These are phyloP conservation scores for Gamsiella multidivaricata DNA, from an alignment of 192 early-diverging fungal species.

Conservation along the genomic window DNA sequence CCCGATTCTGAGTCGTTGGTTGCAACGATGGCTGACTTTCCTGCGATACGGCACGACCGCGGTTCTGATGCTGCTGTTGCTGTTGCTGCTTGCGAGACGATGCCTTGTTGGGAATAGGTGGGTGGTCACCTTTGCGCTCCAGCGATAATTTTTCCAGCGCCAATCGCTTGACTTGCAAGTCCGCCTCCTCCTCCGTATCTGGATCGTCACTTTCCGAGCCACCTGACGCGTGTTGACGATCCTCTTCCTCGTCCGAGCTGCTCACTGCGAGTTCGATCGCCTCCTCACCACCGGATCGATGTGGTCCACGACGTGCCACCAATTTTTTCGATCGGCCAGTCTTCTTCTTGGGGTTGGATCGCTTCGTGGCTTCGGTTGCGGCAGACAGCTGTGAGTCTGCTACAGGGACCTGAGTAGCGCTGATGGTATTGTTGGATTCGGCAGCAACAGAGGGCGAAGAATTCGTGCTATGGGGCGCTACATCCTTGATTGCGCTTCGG, in stretches of 20 bases:
- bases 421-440: background rate
- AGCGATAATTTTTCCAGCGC: conserved; percentile 49
- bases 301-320: conserved; percentile 43
- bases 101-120: background rate
- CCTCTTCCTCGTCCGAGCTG: conserved; percentile 44
- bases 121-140: conserved; percentile 33
- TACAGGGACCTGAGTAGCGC: background rate
- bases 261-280: conserved; percentile 41
- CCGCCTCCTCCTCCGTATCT: conserved; percentile 49
- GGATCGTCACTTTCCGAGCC: conserved; percentile 36
- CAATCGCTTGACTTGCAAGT: conserved; percentile 40
- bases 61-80: conserved; percentile 5
- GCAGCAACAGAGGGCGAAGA: background rate
- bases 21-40: conserved; percentile 11
- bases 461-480: background rate
- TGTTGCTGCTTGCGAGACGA: conserved; percentile 26
- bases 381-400: conserved; percentile 1
- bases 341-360: conserved; percentile 38
- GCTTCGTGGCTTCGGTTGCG: conserved; percentile 7
- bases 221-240: conserved; percentile 25
- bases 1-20: conserved; percentile 15
- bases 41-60: conserved; percentile 15
- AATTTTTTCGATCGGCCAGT: conserved; percentile 39
- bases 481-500: conserved; percentile 10
- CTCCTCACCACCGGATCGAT: conserved; percentile 39